These are phyloP conservation scores for Apiotrichum mycotoxinovorans DNA, from an alignment of 1,284 basidiomycete genomes.

Conservation along the genomic window DNA sequence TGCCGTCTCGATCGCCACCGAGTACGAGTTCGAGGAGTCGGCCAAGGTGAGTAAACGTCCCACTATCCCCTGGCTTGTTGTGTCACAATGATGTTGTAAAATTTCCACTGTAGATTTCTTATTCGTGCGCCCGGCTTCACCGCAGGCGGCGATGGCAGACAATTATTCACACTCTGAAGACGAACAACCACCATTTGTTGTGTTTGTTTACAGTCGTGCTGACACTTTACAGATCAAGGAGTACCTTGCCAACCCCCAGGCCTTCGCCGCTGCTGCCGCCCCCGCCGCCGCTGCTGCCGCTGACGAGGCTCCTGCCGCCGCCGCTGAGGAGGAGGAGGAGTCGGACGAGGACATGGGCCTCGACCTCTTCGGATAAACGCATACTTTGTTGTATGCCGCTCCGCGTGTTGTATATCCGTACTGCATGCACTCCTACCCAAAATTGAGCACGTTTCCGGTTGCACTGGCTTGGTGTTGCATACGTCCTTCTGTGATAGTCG, in stretches of 20 bases:
- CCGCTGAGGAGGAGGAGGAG: conserved; percentile 65
- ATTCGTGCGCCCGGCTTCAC: conserved; percentile 45
- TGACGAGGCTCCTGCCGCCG: conserved; percentile 55
- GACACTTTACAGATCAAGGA: conserved; percentile 71
- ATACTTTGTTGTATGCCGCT: conserved; percentile 1
- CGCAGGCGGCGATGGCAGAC: conserved; percentile 32
- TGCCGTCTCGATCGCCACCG: conserved; percentile 84
- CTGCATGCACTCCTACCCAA: conserved; percentile 12
- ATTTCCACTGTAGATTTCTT: conserved; percentile 52
- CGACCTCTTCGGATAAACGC: conserved; percentile 78
- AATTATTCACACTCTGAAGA: conserved; percentile 39
- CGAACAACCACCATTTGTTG: not conserved
- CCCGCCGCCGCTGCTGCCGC: conserved; percentile 58
- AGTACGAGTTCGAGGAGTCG: conserved; percentile 90
- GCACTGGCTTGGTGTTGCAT: not conserved
- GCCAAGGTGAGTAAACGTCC: conserved; percentile 68
- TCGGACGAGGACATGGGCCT: conserved; percentile 61
- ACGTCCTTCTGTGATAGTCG: too few relatives aligned
- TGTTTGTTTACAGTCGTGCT: conserved; percentile 7
- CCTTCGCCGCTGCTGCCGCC: conserved; percentile 77
- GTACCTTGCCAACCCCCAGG: conserved; percentile 94
- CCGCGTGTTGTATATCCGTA: conserved; percentile 15
- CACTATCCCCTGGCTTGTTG: conserved; percentile 14
- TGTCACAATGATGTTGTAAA: conserved; percentile 25
- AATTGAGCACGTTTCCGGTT: not conserved